Evolutionary conservation across 2,329 filamentous ascomycete genomes (phyloP), one percentile per base, ranked within the genome.

Genomic region (Verticillium nonalfalfae): DNA sequence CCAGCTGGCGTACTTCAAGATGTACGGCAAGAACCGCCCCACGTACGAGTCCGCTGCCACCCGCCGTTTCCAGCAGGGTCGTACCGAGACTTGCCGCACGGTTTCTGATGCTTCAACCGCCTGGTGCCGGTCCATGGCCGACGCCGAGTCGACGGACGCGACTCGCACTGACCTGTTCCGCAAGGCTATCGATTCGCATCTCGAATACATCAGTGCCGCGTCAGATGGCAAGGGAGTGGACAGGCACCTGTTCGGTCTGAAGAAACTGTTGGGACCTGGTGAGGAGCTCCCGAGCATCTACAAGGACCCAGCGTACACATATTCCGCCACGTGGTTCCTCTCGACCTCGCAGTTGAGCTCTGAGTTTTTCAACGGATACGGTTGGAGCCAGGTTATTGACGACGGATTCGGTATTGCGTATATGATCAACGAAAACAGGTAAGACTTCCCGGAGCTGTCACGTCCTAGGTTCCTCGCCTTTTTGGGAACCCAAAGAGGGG

Each of bases 361-460:
- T 38, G 96, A 99, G 80, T 97, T 91, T 82, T 99, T 98, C 79
- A 99, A 99, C 74, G 95, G 96, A 31, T 99, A 99, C 76, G 95
- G 95, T 56, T 99, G 95, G 95, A 95, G 90, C 73, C 94, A 99
- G 80, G 95, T 99, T 59, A 90, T 98, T 60, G 93, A 98, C 71
- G 91, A 90, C 63, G 95, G 95, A 35, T 99, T 95, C 78, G 95
- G 95, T 66, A 96, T 99, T 72, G 95, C 95, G 45, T 99, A 99
- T 75, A 99, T 99, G 95, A 98, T 99, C 75, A 99, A 99, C 74
- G 94, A 98, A 83, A 96, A 97, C 77, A 93, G 87, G 89, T 91
- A 73, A 75, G 80, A 71, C 54, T 59, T n/a, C 4, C 33, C 7
- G 31, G 33, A 35, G 2, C 31, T 61, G 31, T 35, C 39, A 4